Percentiles rank a stretch among this genome's conserved stretches.
Evolutionary conservation across 352 stramenopile genomes (phyloP).

Genomic region (Pythium aristosporum): DNA sequence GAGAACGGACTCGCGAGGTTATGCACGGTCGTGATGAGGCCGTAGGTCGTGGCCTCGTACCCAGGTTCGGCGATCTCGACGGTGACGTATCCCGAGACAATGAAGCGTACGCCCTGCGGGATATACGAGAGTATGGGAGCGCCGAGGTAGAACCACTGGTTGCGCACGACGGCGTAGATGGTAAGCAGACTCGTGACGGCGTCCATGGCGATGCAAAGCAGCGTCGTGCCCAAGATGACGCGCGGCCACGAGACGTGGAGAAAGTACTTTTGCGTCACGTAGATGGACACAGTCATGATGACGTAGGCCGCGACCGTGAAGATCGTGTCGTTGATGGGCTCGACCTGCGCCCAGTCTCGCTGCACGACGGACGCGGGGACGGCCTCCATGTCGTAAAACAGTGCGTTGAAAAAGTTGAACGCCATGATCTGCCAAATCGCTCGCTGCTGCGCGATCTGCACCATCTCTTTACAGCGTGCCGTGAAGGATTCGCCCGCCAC

Average conservation of each 20-base stretch:
- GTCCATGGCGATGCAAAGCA: slow-evolving; percentile 24
- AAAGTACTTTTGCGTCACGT: slow-evolving; percentile 19
- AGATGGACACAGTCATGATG: slow-evolving; percentile 17
- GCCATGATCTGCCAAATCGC: slow-evolving; percentile 31
- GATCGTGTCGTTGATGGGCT: slow-evolving; percentile 24
- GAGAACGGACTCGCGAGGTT: slow-evolving; percentile 23
- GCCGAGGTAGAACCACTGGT: slow-evolving; percentile 28
- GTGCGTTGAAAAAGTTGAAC: slow-evolving; percentile 29
- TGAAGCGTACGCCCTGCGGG: slow-evolving; percentile 25
- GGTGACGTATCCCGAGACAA: slow-evolving; percentile 26
- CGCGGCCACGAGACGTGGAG: slow-evolving; percentile 31
- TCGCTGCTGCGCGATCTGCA: slow-evolving; percentile 26
- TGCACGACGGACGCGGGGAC: slow-evolving; percentile 19
- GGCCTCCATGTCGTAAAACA: slow-evolving; percentile 29
- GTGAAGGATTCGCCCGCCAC: neutral
- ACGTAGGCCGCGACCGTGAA: slow-evolving; percentile 20
- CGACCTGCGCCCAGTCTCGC: slow-evolving; percentile 27
- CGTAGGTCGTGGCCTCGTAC: slow-evolving; percentile 24
- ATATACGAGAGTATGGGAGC: slow-evolving; percentile 22
- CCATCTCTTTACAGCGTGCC: no score
- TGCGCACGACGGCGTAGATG: slow-evolving; percentile 28
- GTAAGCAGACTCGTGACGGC: slow-evolving; percentile 26
- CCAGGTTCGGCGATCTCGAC: slow-evolving; percentile 26
- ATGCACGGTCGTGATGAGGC: slow-evolving; percentile 32
- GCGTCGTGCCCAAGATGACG: slow-evolving; percentile 15